Evolutionary conservation across 768 basidiomycete species (phyloP).

Genomic region (Hemileccinum rubropunctum): DNA sequence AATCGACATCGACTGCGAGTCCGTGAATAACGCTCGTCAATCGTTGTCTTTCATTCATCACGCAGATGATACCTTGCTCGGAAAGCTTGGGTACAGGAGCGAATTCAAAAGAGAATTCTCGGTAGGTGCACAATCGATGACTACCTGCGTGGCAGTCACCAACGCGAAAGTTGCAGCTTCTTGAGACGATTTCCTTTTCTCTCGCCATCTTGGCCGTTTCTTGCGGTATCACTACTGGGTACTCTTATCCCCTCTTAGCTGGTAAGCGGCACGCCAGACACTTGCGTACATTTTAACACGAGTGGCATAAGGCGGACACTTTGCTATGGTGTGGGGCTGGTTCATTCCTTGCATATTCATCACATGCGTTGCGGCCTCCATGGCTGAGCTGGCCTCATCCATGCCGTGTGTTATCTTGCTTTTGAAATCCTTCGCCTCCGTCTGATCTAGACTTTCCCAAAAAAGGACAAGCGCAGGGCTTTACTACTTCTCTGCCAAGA

Average conservation of each 20-base stretch:
- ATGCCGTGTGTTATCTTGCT: conserved; percentile 17
- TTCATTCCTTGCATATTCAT: conserved; percentile 21
- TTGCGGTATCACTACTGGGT: conserved; percentile 19
- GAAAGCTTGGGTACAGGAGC: conserved; percentile 27
- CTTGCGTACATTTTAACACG: background rate
- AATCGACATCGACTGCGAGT: background rate
- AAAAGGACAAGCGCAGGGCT: conserved; percentile 25
- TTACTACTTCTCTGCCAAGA: conserved; percentile 29
- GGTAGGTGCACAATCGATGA: conserved; percentile 3
- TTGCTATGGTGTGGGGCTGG: conserved; percentile 25
- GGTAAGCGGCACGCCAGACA: conserved; percentile 3
- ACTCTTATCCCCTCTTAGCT: conserved; percentile 15
- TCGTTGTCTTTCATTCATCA: conserved; percentile 10
- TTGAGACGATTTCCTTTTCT: conserved; percentile 25
- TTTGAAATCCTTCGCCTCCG: background rate
- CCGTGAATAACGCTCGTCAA: conserved; percentile 1
- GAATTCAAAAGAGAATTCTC: conserved; percentile 26
- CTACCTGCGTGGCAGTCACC: background rate
- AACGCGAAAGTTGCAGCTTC: conserved; percentile 5
- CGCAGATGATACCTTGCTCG: conserved; percentile 16
- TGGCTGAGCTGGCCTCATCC: conserved; percentile 20
- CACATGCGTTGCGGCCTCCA: conserved; percentile 16
- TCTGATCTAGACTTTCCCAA: background rate
- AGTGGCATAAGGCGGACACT: conserved; percentile 16
- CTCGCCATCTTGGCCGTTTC: conserved; percentile 24